Evolutionary conservation across 2,329 filamentous ascomycete species (phyloP).

Genomic region (Coniochaeta sp.): DNA sequence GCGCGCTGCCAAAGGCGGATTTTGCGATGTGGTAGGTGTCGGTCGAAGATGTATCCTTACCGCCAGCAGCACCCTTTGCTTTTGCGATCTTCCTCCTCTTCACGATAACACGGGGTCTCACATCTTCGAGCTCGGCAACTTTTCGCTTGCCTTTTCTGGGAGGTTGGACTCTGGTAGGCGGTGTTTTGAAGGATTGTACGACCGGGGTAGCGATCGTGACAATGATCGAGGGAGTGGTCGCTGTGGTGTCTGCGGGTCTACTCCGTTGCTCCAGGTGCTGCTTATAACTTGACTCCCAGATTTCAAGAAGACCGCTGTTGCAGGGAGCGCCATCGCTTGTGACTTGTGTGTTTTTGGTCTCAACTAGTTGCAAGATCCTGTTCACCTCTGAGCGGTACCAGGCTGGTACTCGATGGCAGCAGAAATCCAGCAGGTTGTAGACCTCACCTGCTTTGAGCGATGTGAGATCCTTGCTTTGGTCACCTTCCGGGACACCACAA

Average conservation of each 20-base stretch:
- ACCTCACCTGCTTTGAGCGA: background rate
- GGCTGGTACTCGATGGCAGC: background rate
- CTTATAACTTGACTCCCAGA: background rate
- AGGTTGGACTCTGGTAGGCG: background rate
- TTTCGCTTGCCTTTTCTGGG: background rate
- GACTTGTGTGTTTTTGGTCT: background rate
- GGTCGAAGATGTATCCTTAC: background rate
- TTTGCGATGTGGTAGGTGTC: background rate
- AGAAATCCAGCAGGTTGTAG: background rate
- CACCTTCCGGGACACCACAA: background rate
- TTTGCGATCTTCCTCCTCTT: background rate
- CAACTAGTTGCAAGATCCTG: background rate
- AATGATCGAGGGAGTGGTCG: background rate
- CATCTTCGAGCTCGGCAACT: background rate
- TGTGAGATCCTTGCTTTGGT: background rate
- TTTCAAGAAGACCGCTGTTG: background rate
- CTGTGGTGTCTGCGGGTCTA: background rate
- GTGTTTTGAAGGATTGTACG: background rate
- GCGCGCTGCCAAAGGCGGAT: background rate
- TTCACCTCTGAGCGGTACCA: background rate
- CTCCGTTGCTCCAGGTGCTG: background rate
- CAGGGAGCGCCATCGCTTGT: background rate
- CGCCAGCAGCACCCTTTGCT: background rate
- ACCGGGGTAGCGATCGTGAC: background rate
- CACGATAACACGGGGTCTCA: background rate